phyloP scores from a whole-genome alignment of 1,139 yeast genomes.

The Sugiyamaella neomexicana region DNA sequence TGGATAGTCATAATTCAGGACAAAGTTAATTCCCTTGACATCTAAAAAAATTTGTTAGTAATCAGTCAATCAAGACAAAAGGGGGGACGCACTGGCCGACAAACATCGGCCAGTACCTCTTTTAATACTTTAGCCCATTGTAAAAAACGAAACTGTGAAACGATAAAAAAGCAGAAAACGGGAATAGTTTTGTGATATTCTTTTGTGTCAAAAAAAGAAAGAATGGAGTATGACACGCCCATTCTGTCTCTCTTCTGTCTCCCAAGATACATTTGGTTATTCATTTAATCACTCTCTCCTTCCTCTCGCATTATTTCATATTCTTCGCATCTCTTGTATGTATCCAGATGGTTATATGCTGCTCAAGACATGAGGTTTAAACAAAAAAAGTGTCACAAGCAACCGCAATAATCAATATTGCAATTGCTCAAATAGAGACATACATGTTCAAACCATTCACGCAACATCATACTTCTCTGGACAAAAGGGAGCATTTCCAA shows the following conservation, averaged over 20 bases:
- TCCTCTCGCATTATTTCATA: neutral
- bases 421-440: neutral
- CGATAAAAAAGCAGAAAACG: constrained; percentile 18
- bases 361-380: neutral
- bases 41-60: constrained; percentile 49
- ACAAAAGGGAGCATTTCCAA: neutral
- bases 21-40: constrained; percentile 94
- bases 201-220: neutral
- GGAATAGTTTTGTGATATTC: constrained; percentile 6
- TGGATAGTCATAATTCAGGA: constrained; percentile 95
- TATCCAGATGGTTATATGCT: neutral
- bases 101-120: neutral
- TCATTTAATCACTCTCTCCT: constrained; percentile 12
- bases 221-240: neutral
- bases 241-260: constrained; percentile 10
- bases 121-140: constrained; percentile 10
- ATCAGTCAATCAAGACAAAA: neutral
- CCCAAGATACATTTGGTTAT: constrained; percentile 11
- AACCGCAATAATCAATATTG: neutral
- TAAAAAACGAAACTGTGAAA: constrained; percentile 13
- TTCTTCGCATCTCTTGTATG: constrained; percentile 1
- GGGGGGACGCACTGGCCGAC: neutral
- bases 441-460: neutral
- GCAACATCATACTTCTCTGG: constrained; percentile 8
- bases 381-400: neutral